Evolutionary conservation across 139 green algal species (phyloP), one percentile per base, ranked within the genome.

Genomic region (Choricystis sp.): DNA sequence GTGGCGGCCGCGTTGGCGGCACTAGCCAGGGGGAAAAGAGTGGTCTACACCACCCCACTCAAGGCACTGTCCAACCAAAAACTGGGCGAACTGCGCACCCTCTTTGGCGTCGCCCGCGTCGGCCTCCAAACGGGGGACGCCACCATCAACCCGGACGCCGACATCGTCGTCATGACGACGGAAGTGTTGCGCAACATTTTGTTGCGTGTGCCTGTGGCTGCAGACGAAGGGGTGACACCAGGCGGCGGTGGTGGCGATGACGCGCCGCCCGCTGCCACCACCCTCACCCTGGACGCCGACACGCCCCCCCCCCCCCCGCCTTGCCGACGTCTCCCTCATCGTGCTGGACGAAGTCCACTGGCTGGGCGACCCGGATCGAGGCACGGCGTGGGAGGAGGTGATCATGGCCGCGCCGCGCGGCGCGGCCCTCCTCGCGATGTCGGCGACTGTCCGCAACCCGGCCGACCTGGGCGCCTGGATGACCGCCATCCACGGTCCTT

Each of bases 181-280:
- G 93, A 99, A 74, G 96, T 99, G 66, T 79, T 98, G 60, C 73
- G 93, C 49, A 99, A 98, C 81, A 95, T 96, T 75, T 85, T 98
- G 77, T 98, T 96, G 75, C 70, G 83, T 23, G 61, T 69, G 26
- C 9, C 40, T 52, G 40, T 16, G 40, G 40, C 40, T 60, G 65
- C 56, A 57, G 55, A n/a, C 9, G 40, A 9, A 52, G 40, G 9
- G 40, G 40, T 16, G 40, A 16, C 40, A 16, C 9, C 40, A 16
- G 40, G 9, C 9, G 9, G 40, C 26, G 30, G 70, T 23, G 59
- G 59, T 49, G 59, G 27, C 26, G 28, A 27, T 27, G 16, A 27
- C 25, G 26, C 59, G 21, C 26, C 2, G 3, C 59, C n/a, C 16
- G 16, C 59, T 3, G 1, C 59, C 27, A 28, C 59, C 19, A 72